phyloP scores from a whole-genome alignment of 768 basidiomycete genomes.

The Mycena metata region DNA sequence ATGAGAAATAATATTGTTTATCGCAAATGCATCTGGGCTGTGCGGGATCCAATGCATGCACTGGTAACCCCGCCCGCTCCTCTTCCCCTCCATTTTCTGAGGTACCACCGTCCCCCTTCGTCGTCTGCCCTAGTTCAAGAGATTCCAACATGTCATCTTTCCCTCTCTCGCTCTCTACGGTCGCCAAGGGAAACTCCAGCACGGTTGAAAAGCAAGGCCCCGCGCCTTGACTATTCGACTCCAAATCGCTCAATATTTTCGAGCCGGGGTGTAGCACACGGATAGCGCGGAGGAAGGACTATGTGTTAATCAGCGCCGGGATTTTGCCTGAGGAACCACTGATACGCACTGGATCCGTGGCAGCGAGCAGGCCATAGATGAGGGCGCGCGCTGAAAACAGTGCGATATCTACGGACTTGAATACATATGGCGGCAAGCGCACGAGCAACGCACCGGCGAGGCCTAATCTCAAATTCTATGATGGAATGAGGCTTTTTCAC shows the following conservation, averaged over 20 bases:
- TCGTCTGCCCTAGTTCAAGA: background rate
- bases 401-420: constrained; percentile 1
- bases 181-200: background rate
- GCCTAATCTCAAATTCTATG: background rate
- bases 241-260: background rate
- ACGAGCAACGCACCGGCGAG: background rate
- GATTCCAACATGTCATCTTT: background rate
- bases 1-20: too few species aligned
- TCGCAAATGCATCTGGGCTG: too few species aligned
- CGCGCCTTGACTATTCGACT: background rate
- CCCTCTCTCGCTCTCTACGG: background rate
- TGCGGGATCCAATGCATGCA: too few species aligned
- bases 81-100: too few species aligned
- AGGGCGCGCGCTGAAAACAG: constrained; percentile 7
- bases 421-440: background rate
- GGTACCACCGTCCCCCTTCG: too few species aligned
- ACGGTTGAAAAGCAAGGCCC: constrained; percentile 3
- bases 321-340: background rate
- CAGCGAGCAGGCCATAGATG: constrained; percentile 15
- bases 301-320: background rate
- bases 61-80: too few species aligned
- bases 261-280: background rate
- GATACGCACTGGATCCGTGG: constrained; percentile 18
- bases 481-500: background rate
- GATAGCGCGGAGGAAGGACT: constrained; percentile 7